Base-by-base conservation (phyloP, 2,329 filamentous ascomycete genomes). In the Fusarium armeniacum region DNA sequence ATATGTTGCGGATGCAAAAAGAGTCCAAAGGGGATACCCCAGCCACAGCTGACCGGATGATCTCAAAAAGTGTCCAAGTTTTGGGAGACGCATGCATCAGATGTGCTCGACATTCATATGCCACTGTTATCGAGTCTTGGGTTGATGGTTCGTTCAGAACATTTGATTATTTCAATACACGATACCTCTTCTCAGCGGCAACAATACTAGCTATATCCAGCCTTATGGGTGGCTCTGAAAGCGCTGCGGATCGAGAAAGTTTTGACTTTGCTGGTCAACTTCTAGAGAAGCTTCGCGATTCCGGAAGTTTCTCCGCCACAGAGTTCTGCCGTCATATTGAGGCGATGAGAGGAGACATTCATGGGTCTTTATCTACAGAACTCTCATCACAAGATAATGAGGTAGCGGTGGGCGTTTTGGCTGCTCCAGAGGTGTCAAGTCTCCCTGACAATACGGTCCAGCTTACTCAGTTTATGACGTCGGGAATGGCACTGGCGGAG, bases 121-220 rank as follows among this genome's bases (percentile, higher is more conserved):
- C 26, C 11, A 8, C 18, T 43, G 10, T 32, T 53, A 16, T 26
- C 15, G 9, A 65, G 13, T 63, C 38, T 35, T 68, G 67, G 67
- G 56, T 70, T n/a, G 52, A 52, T 11, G 58, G 65, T 5, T 43
- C 43, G 4, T 66, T 68, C 26, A 30, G 44, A 5, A 50, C 54
- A 2, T 70, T 68, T 30, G 58, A 68, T 24, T 68, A 68, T 15
- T 68, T 56, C 13, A 55, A 66, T 22, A 56, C 49, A 3, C 61
- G 65, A 36, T 61, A 68, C 20, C 55, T 68, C n/a, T 70, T 70
- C 36, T 68, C 65, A 1, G 61, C 65, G 2, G 58, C 61, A 7
- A 61, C 49, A 4, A 35, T 68, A 9, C 35, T 68, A 7, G 67
- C 67, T 5, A 58, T 70, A 24, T 60, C 67, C 6, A 50, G 67